phyloP scores from a whole-genome alignment of 2,329 filamentous ascomycete species.

The Pseudonectria foliicola region DNA sequence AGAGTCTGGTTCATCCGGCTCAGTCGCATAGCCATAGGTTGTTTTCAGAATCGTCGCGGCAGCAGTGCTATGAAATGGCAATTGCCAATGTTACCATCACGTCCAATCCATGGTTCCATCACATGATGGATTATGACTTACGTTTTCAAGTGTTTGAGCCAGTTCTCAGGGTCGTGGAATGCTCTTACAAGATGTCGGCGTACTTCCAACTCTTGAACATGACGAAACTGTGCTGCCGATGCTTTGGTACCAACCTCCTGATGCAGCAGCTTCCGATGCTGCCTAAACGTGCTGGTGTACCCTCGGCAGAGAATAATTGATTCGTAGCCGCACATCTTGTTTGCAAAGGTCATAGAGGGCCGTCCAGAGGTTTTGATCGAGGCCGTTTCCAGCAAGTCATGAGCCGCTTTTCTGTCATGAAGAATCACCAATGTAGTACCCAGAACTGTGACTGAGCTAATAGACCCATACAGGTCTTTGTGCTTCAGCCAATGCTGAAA shows the following conservation, averaged over 20 bases:
- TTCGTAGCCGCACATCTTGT: conserved; percentile 18
- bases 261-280: conserved; percentile 23
- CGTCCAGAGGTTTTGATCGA: conserved; percentile 27
- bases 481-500: conserved; percentile 35
- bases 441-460: conserved; percentile 34
- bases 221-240: conserved; percentile 8
- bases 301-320: conserved; percentile 7
- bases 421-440: conserved; percentile 34
- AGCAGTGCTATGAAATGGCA: too few relatives aligned
- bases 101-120: too few relatives aligned
- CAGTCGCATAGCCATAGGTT: too few relatives aligned
- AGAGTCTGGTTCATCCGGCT: too few relatives aligned
- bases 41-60: too few relatives aligned
- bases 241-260: conserved; percentile 22
- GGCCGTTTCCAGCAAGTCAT: conserved; percentile 30
- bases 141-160: conserved; percentile 21
- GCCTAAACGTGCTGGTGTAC: conserved; percentile 14
- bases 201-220: conserved; percentile 21
- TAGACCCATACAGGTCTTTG: conserved; percentile 30
- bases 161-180: conserved; percentile 13
- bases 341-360: conserved; percentile 16
- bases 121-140: too few relatives aligned
- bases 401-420: conserved; percentile 28
- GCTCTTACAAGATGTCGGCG: conserved; percentile 17
- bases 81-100: too few relatives aligned